Percentiles rank a stretch among this genome's conserved stretches.
These are phyloP conservation scores for Arxiozyma bovina DNA, from an alignment of 1,139 yeast genomes.

Conservation along the genomic window DNA sequence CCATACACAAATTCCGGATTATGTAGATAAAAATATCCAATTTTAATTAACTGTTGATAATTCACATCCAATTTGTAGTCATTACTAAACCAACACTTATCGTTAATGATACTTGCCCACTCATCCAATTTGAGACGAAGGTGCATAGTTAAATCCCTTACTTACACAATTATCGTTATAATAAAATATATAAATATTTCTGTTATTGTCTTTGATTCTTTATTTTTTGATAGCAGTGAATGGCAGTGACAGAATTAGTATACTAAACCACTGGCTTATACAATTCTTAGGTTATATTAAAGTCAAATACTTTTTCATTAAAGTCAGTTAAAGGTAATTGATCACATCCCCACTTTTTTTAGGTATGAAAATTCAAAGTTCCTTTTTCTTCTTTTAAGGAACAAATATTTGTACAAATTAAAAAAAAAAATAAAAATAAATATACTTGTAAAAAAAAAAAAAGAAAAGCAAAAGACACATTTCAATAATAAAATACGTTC, in stretches of 20 bases:
- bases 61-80: not conserved
- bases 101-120: not conserved
- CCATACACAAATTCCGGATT: not conserved
- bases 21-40: not conserved
- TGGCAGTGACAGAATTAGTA: too few species aligned
- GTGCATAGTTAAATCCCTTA: not conserved
- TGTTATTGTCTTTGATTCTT: too few species aligned
- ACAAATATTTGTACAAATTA: not conserved
- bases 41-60: not conserved
- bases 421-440: too few species aligned
- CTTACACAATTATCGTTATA: not conserved
- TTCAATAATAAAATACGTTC: not conserved
- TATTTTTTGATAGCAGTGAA: too few species aligned
- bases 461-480: not conserved
- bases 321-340: not conserved
- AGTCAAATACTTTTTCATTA: too few species aligned
- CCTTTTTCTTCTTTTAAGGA: too few species aligned
- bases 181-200: too few species aligned
- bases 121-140: not conserved
- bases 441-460: too few species aligned
- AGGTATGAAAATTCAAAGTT: not conserved
- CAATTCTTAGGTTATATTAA: too few species aligned
- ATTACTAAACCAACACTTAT: not conserved
- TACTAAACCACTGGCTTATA: too few species aligned
- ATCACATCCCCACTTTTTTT: not conserved